Evolutionary conservation across 1,284 basidiomycete species (phyloP), one percentile per base, ranked within the genome.

Genomic region (Sporisorium reilianum): DNA sequence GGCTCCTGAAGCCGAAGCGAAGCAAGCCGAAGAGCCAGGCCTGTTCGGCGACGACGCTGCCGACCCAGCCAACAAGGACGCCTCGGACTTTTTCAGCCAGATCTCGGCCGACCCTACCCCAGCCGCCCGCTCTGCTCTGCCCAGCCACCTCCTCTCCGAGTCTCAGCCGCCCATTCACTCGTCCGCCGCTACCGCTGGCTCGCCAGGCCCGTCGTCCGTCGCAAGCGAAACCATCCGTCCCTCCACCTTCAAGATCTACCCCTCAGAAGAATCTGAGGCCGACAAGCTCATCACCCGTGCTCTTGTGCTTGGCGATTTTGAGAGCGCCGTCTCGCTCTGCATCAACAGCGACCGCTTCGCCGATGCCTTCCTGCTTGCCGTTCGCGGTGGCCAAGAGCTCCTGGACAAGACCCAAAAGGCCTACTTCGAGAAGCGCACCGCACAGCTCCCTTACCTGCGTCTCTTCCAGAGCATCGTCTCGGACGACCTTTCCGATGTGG

Each of bases 401-500:
- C 88, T 99, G 23, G 90, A 91, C 45, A 90, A 90, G 61, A 96
- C 95, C 0, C 95, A 98, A 83, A 93, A 93, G 85, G 91, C 92
- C 0, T 99, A 98, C 87, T 99, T 99, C 81, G 91, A 93, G 82
- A 89, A 90, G 55, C 89, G 90, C 66, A 93, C 92, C 5, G 88
- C 90, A 14, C 87, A 89, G 8, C 87, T 93, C 22, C 94, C 95
- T 0, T 97, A 97, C 86, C 89, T 98, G 25, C 93, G 96, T 36
- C 89, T 99, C 7, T 94, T 96, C 89, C 94, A 98, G 85, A 94
- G 92, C 25, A 94, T 99, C 80, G 94, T 97, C 64, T 92, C 91
- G 55, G 91, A 95, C 82, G 95, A 97, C 80, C 89, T 99, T 14
- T 88, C 90, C 42, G 94, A 97, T 86, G 91, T 97, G 63, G 94